Conservation (phyloP, 2,329 filamentous ascomycete species). For the Scedosporium boydii region DNA sequence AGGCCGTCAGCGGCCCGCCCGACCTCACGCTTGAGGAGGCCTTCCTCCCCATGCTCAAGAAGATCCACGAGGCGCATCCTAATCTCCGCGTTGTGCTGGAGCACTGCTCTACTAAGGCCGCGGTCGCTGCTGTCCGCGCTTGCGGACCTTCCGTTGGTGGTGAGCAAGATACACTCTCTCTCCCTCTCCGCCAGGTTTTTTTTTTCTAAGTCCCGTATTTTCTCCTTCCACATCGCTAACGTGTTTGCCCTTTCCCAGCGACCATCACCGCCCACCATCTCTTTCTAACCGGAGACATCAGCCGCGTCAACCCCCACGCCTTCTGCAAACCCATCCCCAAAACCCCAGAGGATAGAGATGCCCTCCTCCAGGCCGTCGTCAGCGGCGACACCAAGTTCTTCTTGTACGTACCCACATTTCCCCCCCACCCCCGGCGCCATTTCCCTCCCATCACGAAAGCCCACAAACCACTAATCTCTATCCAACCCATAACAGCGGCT, state of each 20-base stretch:
- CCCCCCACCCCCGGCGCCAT: slow-evolving; percentile 5
- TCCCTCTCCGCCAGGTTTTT: not conserved
- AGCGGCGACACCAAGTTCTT: slow-evolving; percentile 59
- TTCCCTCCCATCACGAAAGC: not conserved
- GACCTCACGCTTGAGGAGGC: slow-evolving; percentile 33
- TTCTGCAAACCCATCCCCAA: slow-evolving; percentile 77
- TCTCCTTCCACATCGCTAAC: not conserved
- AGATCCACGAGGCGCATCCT: slow-evolving; percentile 68
- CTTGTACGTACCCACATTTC: slow-evolving; percentile 37
- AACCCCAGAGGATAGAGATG: slow-evolving; percentile 60
- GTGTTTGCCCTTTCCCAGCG: slow-evolving; percentile 23
- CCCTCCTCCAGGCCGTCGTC: slow-evolving; percentile 56
- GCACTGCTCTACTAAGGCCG: slow-evolving; percentile 80
- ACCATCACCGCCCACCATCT: slow-evolving; percentile 86
- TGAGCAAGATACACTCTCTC: slow-evolving; percentile 14
- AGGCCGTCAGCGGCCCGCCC: slow-evolving; percentile 48
- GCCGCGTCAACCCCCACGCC: slow-evolving; percentile 42
- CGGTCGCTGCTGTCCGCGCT: slow-evolving; percentile 64
- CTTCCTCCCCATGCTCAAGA: slow-evolving; percentile 72
- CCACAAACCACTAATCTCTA: not conserved
- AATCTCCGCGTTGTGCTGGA: slow-evolving; percentile 62
- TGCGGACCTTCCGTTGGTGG: slow-evolving; percentile 69
- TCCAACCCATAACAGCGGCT: slow-evolving; percentile 26
- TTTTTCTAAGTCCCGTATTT: not conserved
- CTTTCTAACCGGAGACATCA: slow-evolving; percentile 67